These are phyloP conservation scores for Vitis cinerea DNA, from an alignment of 164 flowering plant genomes.

Conservation along the genomic window DNA sequence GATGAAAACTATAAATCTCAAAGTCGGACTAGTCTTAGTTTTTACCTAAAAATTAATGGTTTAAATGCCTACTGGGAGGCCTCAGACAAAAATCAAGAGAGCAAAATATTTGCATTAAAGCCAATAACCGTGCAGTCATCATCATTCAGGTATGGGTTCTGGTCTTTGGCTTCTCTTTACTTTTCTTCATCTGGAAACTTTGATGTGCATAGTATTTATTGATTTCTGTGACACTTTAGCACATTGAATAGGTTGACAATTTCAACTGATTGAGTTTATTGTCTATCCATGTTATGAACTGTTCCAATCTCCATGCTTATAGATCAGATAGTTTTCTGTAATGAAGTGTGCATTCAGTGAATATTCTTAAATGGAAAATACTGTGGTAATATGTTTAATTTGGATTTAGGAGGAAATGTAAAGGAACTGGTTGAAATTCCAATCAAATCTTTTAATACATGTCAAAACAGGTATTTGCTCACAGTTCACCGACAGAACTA, in stretches of 20 bases:
- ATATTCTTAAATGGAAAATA: not conserved
- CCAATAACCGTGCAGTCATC: slow-evolving; percentile 41
- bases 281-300: not conserved
- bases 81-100: slow-evolving; percentile 26
- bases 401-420: too few relatives aligned
- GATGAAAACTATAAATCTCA: slow-evolving; percentile 36
- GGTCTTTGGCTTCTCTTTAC: not conserved
- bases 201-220: not conserved
- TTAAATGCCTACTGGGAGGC: slow-evolving; percentile 43
- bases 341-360: not conserved
- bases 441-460: too few relatives aligned
- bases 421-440: too few relatives aligned
- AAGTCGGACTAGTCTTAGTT: slow-evolving; percentile 35
- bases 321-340: not conserved
- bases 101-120: slow-evolving; percentile 37
- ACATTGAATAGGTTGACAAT: not conserved
- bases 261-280: not conserved
- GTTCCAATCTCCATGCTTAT: not conserved
- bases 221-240: not conserved
- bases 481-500: too few relatives aligned
- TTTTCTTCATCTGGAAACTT: not conserved
- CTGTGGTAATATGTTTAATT: too few relatives aligned
- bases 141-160: slow-evolving; percentile 50
- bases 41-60: slow-evolving; percentile 53
- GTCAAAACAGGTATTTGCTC: too few relatives aligned